Evolutionary conservation across 2,329 filamentous ascomycete genomes (phyloP).

Genomic region (Phialophora expanda): DNA sequence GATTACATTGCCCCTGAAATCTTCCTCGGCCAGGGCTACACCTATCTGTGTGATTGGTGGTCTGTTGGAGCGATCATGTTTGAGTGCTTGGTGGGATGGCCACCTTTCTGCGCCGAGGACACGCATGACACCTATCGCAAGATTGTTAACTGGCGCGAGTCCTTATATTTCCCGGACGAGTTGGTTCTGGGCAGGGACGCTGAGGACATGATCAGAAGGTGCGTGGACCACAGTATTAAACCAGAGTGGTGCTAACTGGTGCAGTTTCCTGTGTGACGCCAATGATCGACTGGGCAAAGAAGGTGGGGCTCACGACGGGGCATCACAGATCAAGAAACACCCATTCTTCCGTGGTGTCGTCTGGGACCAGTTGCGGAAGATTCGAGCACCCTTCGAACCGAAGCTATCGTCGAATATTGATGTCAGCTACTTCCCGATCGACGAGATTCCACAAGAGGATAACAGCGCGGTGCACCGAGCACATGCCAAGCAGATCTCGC

Average conservation of each 20-base stretch:
- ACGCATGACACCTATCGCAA: slow-evolving; percentile 98
- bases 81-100: slow-evolving; percentile 97
- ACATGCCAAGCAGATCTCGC: slow-evolving; percentile 74
- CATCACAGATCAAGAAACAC: slow-evolving; percentile 90
- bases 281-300: slow-evolving; percentile 86
- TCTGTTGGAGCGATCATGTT: slow-evolving; percentile 99
- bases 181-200: slow-evolving; percentile 86
- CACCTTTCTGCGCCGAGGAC: slow-evolving; percentile 97
- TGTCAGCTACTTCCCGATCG: slow-evolving; percentile 97
- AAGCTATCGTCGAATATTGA: slow-evolving; percentile 91
- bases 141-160: slow-evolving; percentile 97
- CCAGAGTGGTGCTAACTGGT: slow-evolving; percentile 40
- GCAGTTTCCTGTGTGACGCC: slow-evolving; percentile 88
- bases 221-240: slow-evolving; percentile 43
- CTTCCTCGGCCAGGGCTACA: slow-evolving; percentile 94
- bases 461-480: slow-evolving; percentile 85
- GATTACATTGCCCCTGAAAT: slow-evolving; percentile 99
- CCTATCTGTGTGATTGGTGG: slow-evolving; percentile 99
- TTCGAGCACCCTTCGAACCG: slow-evolving; percentile 94
- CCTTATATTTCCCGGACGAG: slow-evolving; percentile 95
- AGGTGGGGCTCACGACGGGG: slow-evolving; percentile 66
- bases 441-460: slow-evolving; percentile 97
- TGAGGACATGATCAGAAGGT: slow-evolving; percentile 91
- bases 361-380: slow-evolving; percentile 89
- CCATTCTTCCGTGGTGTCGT: slow-evolving; percentile 96